Base-by-base conservation (phyloP, 768 basidiomycete species). In the Lactifluus subvellereus region DNA sequence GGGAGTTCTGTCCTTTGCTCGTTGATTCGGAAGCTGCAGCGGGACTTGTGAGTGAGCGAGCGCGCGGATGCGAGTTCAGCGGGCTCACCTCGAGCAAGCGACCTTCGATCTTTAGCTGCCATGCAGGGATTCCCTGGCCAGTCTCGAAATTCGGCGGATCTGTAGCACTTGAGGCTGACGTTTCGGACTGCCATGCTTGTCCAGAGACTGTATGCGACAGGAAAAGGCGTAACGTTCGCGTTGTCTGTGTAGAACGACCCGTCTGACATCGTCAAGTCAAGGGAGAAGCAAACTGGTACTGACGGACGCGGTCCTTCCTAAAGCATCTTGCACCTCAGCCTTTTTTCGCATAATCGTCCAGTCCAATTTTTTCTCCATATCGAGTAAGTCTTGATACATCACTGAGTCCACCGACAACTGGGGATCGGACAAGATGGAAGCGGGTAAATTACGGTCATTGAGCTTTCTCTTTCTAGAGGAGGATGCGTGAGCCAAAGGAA, bases 321-420 rank as follows among this genome's bases (percentile, higher is more conserved):
- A 71, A n/a, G 92, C 85, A 71, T 98, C 94, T 71, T 94, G 90
- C 37, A 98, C 86, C 72, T 98, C 94, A 10, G 88, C 88, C 68
- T 82, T 85, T 75, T 96, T 96, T 72, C 95, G 80, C 71, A 85
- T 86, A 80, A 95, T 88, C 4, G 93, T 95, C 95, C 95, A 97
- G 74, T 98, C 94, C 16, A 98, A 77, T 72, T 88, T 91, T 61
- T 89, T 82, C 72, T 97, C 94, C 85, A 91, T 91, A 67, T 89
- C 87, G 32, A 94, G 74, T 45, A 97, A 77, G 69, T 91, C 86
- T 63, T 87, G 84, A 74, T 96, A 97, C 83, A 95, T 91, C 61
- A 77, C 79, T 27, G 91, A 91, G 72, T 96, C 93, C 68, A 84
- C 81, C 1, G 87, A 83, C 70, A 91, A 91, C 54, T 86, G 84